Evolutionary conservation across 2,329 filamentous ascomycete species (phyloP).

Genomic region (Dothistroma septosporum): DNA sequence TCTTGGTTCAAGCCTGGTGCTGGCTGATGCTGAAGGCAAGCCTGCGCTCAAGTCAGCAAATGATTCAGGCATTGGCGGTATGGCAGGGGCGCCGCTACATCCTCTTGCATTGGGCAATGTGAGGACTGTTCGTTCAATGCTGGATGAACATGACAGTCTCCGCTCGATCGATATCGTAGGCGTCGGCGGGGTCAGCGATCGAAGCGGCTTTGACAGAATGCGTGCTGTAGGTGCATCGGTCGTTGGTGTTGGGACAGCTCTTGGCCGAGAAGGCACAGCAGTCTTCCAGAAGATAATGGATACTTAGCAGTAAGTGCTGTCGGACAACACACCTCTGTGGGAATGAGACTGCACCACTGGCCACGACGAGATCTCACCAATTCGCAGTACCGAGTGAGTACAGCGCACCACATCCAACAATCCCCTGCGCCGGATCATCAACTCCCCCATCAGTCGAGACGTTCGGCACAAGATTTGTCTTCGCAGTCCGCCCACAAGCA

Average conservation of each 20-base stretch:
- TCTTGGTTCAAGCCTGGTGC: slow-evolving; percentile 63
- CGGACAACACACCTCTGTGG: too few relatives aligned
- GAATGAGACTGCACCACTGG: background rate
- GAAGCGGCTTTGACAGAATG: slow-evolving; percentile 62
- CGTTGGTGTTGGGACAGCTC: slow-evolving; percentile 65
- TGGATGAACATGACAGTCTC: slow-evolving; percentile 51
- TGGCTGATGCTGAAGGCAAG: slow-evolving; percentile 35
- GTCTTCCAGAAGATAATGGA: slow-evolving; percentile 60
- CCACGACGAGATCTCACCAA: background rate
- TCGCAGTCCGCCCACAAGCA: slow-evolving; percentile 14
- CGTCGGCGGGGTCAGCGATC: slow-evolving; percentile 67
- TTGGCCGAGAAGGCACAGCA: slow-evolving; percentile 59
- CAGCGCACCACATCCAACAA: slow-evolving; percentile 7
- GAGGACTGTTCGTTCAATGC: slow-evolving; percentile 56
- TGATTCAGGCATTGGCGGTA: slow-evolving; percentile 60
- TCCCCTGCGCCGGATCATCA: slow-evolving; percentile 5
- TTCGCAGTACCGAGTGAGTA: background rate
- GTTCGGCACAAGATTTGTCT: slow-evolving; percentile 11
- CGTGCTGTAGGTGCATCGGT: slow-evolving; percentile 59
- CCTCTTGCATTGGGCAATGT: slow-evolving; percentile 73
- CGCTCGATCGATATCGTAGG: slow-evolving; percentile 62
- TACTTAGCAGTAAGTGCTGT: background rate
- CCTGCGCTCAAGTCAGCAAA: slow-evolving; percentile 49
- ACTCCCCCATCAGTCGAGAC: slow-evolving; percentile 18
- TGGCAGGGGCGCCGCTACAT: slow-evolving; percentile 69